These are phyloP conservation scores for Trichoderma afroharzianum DNA, from an alignment of 2,329 filamentous ascomycete species.

Conservation along the genomic window DNA sequence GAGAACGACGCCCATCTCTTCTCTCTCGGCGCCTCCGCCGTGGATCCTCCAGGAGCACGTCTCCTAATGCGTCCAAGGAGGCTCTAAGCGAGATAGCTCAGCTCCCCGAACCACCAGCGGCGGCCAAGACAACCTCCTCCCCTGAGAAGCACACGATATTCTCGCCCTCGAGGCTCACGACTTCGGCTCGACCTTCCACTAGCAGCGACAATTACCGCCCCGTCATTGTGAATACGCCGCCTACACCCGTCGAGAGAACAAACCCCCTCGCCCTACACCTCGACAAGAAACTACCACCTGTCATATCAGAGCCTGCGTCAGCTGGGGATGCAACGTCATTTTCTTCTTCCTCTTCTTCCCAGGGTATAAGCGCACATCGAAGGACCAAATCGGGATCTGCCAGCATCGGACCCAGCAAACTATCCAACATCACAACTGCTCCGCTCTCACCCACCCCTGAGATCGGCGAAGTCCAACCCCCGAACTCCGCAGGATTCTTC, in stretches of 20 bases:
- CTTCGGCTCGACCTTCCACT: constrained; percentile 45
- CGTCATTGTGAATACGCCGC: constrained; percentile 62
- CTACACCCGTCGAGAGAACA: constrained; percentile 54
- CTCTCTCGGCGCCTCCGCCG: constrained; percentile 66
- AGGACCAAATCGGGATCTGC: constrained; percentile 51
- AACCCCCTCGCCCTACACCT: constrained; percentile 24
- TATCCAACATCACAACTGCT: constrained; percentile 70
- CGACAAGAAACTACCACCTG: constrained; percentile 29
- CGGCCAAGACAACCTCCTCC: constrained; percentile 29
- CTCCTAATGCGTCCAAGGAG: constrained; percentile 15
- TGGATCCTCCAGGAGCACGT: constrained; percentile 17
- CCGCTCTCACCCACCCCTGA: constrained; percentile 77
- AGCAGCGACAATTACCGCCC: constrained; percentile 43
- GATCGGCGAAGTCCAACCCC: constrained; percentile 50
- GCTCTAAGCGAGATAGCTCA: constrained; percentile 13
- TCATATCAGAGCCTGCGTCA: constrained; percentile 25
- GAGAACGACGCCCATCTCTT: constrained; percentile 35
- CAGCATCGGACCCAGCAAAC: constrained; percentile 71
- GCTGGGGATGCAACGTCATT: constrained; percentile 56
- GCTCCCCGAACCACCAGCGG: constrained; percentile 28
- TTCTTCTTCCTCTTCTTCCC: constrained; percentile 53
- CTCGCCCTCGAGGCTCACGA: constrained; percentile 30
- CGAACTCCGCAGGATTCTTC: constrained; percentile 73
- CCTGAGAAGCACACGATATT: constrained; percentile 28
- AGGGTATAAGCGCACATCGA: constrained; percentile 69